Base-by-base conservation (phyloP, 495 filamentous ascomycete genomes). In the Pyronema omphalodes region DNA sequence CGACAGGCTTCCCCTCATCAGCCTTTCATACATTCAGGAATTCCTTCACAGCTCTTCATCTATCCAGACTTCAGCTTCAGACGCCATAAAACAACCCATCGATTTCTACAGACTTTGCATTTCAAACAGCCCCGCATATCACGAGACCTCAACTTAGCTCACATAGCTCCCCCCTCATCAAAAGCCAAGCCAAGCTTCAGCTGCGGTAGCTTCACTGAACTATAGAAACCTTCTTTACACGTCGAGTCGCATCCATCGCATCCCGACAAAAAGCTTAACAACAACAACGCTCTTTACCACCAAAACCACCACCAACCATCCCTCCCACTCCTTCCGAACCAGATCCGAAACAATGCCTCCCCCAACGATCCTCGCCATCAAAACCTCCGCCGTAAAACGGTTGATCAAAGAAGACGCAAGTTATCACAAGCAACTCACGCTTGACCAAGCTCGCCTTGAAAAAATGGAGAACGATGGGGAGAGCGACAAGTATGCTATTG, bases 371-470 rank as follows among this genome's bases (percentile, higher is more conserved):
- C 74, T 94, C 55, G 70, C 76, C 45, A 86, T 91, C 58, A 73
- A 76, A 47, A 88, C 83, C 14, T 77, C 78, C 45, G 76, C 81
- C 17, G 73, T 95, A 60, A 70, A 76, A 59, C 86, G 89, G 51
- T 74, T 95, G 48, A 77, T 94, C 52, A 94, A 94, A 67, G 91
- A 98, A 67, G 86, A 94, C 64, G 72, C 74, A 36, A 87, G 79
- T 66, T 95, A 98, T 71, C 83, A 86, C 68, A 80, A 81, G 59
- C 91, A 98, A 64, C 73, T 85, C 17, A 69, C 73, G 55, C 68
- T 77, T 54, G 86, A 95, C 60, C 74, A 82, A 53, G 72, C 72
- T 55, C 79, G 82, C 41, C 74, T 95, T 39, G 68, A 77, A 70
- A 80, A 83, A 68, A 71, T 87, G 12, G 76, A 75, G 15, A 72